These are phyloP conservation scores for Colletotrichum sp. DNA, from an alignment of 2,329 filamentous ascomycete genomes.

Conservation along the genomic window DNA sequence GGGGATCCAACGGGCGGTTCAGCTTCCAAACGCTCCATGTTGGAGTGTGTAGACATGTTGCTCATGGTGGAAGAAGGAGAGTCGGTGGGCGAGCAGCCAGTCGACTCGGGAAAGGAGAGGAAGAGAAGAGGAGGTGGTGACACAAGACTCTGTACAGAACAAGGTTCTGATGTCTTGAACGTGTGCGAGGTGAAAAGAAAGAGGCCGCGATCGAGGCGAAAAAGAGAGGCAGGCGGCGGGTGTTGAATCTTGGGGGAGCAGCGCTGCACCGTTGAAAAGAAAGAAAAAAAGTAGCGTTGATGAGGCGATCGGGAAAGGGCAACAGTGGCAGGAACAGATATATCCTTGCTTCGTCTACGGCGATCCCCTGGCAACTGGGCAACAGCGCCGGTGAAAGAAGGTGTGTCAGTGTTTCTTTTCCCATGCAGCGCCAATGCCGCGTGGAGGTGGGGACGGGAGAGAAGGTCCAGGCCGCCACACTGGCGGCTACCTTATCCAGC, in stretches of 20 bases:
- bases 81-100: not conserved
- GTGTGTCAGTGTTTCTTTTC: conserved; percentile 8
- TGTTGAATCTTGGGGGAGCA: not conserved
- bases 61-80: conserved; percentile 15
- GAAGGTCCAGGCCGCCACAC: not conserved
- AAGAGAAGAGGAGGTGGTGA: conserved; percentile 6
- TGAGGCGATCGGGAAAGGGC: not conserved
- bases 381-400: conserved; percentile 6
- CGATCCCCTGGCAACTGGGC: not conserved
- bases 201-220: not conserved
- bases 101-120: not conserved
- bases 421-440: conserved; percentile 1
- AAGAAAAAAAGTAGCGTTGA: not conserved
- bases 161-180: conserved; percentile 22
- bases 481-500: not conserved
- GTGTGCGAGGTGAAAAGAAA: conserved; percentile 1
- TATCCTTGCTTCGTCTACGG: conserved; percentile 1
- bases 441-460: conserved; percentile 11
- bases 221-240: not conserved
- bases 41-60: conserved; percentile 19
- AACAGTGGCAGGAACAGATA: not conserved
- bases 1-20: conserved; percentile 1
- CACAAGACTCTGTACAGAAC: conserved; percentile 15
- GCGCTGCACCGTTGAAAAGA: not conserved
- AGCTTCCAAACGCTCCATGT: conserved; percentile 19